Base-by-base conservation (phyloP, 805 yeast genomes). In the Candida dajiaensis region DNA sequence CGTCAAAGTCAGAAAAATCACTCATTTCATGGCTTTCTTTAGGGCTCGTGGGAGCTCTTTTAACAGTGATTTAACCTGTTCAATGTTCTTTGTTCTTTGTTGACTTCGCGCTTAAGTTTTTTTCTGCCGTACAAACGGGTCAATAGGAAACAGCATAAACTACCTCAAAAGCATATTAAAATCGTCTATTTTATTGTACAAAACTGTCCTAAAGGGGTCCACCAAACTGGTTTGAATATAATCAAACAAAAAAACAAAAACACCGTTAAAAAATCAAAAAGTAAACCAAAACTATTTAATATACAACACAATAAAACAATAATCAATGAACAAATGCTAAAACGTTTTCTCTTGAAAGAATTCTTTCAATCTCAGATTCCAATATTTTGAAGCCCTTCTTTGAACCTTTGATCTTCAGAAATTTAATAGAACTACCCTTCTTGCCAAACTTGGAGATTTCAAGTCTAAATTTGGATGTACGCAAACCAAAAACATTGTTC, bases 341-440 rank as follows among this genome's bases (percentile, higher is more conserved):
- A 23, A 82, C 85, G 29, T 80, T 79, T 61, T 84, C 89, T 60
- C 80, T 80, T 43, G 69, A 69, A 55, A 85, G 68, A 29, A 84
- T 85, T 58, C 77, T 80, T 54, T 78, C 80, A 51, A 84, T 74
- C 58, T 85, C 90, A 46, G 65, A 68, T 50, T 77, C 77, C 53
- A 85, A 68, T 50, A 80, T 80, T 31, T 67, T 73, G 44, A 85
- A 75, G 7, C 88, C 78, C 52, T 76, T 78, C 28, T 71, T 65
- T 1, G 89, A 82, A 7, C 94, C 94, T 52, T 77, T 79, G 28
- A 76, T 74, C 60, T 81, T 80, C 19, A 73, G 76, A 57, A 86
- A 81, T 15, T 74, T 73, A 31, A 85, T 66, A 48, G 71, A 76
- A 40, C 87, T 80, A 42, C 65, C 66, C 41, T 65, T 76, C 63